Conservation (phyloP, 179 eudicot species). For the Carnegiea gigantea region DNA sequence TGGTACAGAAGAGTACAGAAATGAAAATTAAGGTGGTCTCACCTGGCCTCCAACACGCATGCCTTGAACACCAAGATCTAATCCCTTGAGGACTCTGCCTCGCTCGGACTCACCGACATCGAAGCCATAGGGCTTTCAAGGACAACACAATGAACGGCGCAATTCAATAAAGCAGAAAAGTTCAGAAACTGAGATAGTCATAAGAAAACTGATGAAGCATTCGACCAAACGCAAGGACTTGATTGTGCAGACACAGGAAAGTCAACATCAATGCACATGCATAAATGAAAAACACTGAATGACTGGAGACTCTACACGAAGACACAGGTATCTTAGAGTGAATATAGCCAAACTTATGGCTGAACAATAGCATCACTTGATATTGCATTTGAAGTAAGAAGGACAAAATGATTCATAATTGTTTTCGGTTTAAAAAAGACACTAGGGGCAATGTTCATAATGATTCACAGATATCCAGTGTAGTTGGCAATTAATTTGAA, state of each 20-base stretch:
- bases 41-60: slow-evolving; percentile 99
- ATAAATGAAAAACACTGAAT: neutral
- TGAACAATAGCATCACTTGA: neutral
- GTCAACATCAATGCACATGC: neutral
- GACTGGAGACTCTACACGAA: neutral
- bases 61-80: slow-evolving; percentile 92
- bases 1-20: neutral
- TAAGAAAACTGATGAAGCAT: neutral
- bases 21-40: slow-evolving; percentile 19
- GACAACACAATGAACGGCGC: neutral
- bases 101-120: slow-evolving; percentile 92
- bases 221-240: neutral
- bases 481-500: neutral
- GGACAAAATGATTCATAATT: neutral
- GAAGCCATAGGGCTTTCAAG: slow-evolving; percentile 86
- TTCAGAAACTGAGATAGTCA: neutral
- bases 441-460: neutral
- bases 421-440: neutral
- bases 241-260: neutral
- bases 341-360: neutral
- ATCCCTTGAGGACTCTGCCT: slow-evolving; percentile 79
- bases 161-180: neutral
- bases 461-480: neutral
- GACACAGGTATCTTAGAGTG: neutral
- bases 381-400: neutral